Evolutionary conservation across 2,329 filamentous ascomycete species (phyloP), one percentile per base, ranked within the genome.

Genomic region (Alternaria gaisen): DNA sequence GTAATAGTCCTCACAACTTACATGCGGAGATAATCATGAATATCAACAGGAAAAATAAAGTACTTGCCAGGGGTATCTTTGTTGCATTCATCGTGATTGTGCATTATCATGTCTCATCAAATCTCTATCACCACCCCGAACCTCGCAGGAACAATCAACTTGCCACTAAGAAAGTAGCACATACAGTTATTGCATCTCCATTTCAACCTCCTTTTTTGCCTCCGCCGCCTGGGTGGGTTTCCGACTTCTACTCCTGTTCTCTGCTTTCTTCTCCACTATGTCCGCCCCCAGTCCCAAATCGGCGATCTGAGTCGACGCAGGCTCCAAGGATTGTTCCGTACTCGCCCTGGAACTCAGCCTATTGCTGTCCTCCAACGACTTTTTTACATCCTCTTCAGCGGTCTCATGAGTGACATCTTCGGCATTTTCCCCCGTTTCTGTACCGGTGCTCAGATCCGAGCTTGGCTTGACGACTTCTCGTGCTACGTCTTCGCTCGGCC

Each of bases 141-240:
- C 30, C 32, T 47, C n/a, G 11, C 57, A 12, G 12, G 30, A 8
- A 36, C 2, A 3, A 4, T 3, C 30, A 4, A 20, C 32, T 50
- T 50, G 34, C 46, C 26, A 20, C 8, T 9, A 7, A 6, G 11
- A 20, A 11, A 18, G 34, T 32, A 50, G 30, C 32, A 4, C 20
- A 26, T 1, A 3, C 34, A 14, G 22, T 61, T 56, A 79, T 56
- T 78, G 73, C 74, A 77, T 76, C 65, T 78, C 77, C 11, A 77
- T 72, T 56, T 77, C 77, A 56, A 77, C 61, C 53, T 73, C 70
- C 36, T 72, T 63, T 53, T 62, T 66, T 6, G 58, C 63, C 30
- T 65, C 70, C 22, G 60, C 67, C 26, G 58, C 64, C 20, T 66
- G 65, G 36, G 72, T 75, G 28, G 54, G 54, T 28, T 60, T 63